Percentiles rank a stretch among this genome's conserved stretches.
phyloP scores from a whole-genome alignment of 2,329 filamentous ascomycete species.

The Penicillium sclerotigenum region DNA sequence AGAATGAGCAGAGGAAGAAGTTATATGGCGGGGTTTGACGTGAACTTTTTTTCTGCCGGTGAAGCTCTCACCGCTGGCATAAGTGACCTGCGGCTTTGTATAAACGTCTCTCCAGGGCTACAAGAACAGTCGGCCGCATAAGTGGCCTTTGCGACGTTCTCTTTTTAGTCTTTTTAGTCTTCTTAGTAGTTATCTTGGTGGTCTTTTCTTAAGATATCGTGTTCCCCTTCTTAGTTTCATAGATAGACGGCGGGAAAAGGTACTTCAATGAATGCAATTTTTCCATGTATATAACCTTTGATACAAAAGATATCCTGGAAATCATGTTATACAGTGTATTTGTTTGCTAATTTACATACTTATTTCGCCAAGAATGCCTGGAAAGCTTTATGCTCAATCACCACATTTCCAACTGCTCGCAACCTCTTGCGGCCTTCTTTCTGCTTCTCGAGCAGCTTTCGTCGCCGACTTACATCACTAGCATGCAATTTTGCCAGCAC shows the following conservation, averaged over 20 bases:
- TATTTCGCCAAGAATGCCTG: slow-evolving; percentile 87
- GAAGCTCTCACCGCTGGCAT: slow-evolving; percentile 16
- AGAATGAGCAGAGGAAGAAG: slow-evolving; percentile 13
- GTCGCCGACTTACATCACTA: slow-evolving; percentile 74
- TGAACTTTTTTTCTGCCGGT: slow-evolving; percentile 31
- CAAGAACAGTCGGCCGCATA: too few species aligned
- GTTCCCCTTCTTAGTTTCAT: too few species aligned
- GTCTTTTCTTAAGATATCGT: too few species aligned
- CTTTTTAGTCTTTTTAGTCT: too few species aligned
- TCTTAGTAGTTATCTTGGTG: too few species aligned
- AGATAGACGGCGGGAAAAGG: too few species aligned
- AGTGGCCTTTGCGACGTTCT: too few species aligned
- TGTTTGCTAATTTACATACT: slow-evolving; percentile 15
- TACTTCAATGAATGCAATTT: too few species aligned
- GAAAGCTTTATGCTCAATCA: slow-evolving; percentile 95
- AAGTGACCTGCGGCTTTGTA: neutral
- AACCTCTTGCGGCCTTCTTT: slow-evolving; percentile 92
- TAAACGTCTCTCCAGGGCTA: neutral
- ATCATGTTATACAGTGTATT: slow-evolving; percentile 6
- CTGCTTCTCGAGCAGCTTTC: slow-evolving; percentile 91
- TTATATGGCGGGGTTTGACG: slow-evolving; percentile 25
- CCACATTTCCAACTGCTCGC: slow-evolving; percentile 73
- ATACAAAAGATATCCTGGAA: neutral
- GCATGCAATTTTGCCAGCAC: slow-evolving; percentile 91
- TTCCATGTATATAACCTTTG: too few species aligned